Percentiles rank a stretch among this genome's conserved stretches.
Evolutionary conservation across 352 stramenopile species (phyloP).

Genomic region (Phytopythium cucurbitacearum): DNA sequence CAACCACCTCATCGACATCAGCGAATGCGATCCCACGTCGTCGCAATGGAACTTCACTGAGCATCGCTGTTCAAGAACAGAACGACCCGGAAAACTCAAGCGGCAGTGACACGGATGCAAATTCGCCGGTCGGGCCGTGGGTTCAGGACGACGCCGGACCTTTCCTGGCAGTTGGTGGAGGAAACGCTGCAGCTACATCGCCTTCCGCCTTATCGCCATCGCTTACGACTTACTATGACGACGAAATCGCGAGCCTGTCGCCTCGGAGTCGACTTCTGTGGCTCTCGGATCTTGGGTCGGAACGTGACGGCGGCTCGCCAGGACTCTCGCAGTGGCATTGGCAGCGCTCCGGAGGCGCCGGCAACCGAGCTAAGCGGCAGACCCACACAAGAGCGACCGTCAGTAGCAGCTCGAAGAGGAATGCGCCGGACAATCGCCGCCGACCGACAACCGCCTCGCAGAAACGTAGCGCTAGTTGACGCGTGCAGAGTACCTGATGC

Average conservation of each 20-base stretch:
- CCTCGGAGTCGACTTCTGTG: slow-evolving; percentile 60
- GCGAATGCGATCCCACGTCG: slow-evolving; percentile 5
- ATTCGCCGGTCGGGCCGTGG: slow-evolving; percentile 55
- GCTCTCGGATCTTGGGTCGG: slow-evolving; percentile 40
- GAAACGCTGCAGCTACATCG: slow-evolving; percentile 10
- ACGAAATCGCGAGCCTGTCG: slow-evolving; percentile 29
- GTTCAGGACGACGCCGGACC: slow-evolving; percentile 14
- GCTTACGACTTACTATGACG: slow-evolving; percentile 12
- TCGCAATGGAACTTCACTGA: slow-evolving; percentile 11
- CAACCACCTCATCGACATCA: not conserved
- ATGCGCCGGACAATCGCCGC: too few relatives aligned
- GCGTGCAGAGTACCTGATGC: too few relatives aligned
- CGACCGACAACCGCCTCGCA: too few relatives aligned
- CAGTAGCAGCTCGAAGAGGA: too few relatives aligned
- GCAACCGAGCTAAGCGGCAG: too few relatives aligned
- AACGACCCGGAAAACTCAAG: slow-evolving; percentile 3
- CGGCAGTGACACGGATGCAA: slow-evolving; percentile 3
- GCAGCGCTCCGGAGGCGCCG: too few relatives aligned
- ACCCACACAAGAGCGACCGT: too few relatives aligned
- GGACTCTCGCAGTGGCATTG: not conserved
- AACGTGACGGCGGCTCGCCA: slow-evolving; percentile 5
- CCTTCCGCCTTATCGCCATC: slow-evolving; percentile 17
- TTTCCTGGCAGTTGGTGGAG: not conserved
- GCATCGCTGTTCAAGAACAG: slow-evolving; percentile 3
- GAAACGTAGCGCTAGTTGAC: too few relatives aligned